Percentiles rank a stretch among this genome's conserved stretches.
phyloP scores from a whole-genome alignment of 2,329 filamentous ascomycete species.

The Talaromyces amestolkiae region DNA sequence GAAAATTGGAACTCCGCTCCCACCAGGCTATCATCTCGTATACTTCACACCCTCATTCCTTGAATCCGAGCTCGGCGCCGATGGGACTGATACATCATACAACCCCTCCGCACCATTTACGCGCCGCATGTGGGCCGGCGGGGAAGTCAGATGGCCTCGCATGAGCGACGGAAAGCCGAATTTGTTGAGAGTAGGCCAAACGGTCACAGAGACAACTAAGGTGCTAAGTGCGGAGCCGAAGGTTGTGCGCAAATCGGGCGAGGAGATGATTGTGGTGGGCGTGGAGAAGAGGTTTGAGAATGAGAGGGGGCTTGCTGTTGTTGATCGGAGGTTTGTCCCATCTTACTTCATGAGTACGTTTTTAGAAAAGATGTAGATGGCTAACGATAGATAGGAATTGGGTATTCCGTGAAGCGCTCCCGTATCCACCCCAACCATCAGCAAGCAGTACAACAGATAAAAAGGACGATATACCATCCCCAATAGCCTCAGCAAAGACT shows the following conservation, averaged over 20 bases:
- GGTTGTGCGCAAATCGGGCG: conserved; percentile 51
- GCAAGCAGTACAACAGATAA: neutral
- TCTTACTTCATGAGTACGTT: neutral
- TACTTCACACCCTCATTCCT: conserved; percentile 76
- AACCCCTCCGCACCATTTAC: conserved; percentile 69
- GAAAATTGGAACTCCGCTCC: conserved; percentile 50
- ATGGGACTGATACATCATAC: conserved; percentile 81
- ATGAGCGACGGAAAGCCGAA: conserved; percentile 30
- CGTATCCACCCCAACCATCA: conserved; percentile 11
- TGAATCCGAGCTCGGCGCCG: conserved; percentile 64
- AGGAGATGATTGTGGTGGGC: conserved; percentile 58
- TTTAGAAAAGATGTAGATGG: conserved; percentile 30
- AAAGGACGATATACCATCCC: neutral
- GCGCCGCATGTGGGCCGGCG: conserved; percentile 87
- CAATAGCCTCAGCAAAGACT: neutral
- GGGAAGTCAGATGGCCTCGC: conserved; percentile 58
- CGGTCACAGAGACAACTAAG: conserved; percentile 55
- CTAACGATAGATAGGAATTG: conserved; percentile 23
- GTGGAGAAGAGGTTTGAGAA: conserved; percentile 54
- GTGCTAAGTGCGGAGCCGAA: conserved; percentile 51
- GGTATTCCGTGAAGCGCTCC: conserved; percentile 23
- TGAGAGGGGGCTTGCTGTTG: conserved; percentile 37
- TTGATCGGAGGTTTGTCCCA: conserved; percentile 40
- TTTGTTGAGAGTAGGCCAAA: conserved; percentile 42
- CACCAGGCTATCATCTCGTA: conserved; percentile 73